Percentiles rank a stretch among this genome's conserved stretches.
phyloP scores from a whole-genome alignment of 1,139 yeast species.

The Arxiozyma slooffiae region DNA sequence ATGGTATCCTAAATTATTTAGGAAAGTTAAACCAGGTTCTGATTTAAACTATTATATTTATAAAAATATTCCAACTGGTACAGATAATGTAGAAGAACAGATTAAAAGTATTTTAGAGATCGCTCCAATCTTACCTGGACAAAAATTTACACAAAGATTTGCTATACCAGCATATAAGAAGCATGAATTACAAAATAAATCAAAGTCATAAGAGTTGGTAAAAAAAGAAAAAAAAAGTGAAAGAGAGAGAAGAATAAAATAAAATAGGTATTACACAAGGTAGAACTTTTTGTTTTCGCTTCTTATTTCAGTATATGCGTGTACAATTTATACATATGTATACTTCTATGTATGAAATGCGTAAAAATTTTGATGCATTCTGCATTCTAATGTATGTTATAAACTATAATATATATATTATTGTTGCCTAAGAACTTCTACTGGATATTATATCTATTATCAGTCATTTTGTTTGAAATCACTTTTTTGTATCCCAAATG shows the following conservation, averaged over 20 bases:
- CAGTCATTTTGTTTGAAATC: conserved; percentile 3
- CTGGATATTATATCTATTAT: too few relatives aligned
- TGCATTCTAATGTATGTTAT: not conserved
- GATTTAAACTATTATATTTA: conserved; percentile 56
- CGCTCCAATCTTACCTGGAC: conserved; percentile 75
- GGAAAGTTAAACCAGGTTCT: conserved; percentile 34
- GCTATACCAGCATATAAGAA: conserved; percentile 61
- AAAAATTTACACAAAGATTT: conserved; percentile 50
- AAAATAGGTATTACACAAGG: not conserved
- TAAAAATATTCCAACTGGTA: conserved; percentile 42
- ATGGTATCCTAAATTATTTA: conserved; percentile 73
- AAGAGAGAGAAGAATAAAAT: too few relatives aligned
- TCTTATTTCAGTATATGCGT: not conserved
- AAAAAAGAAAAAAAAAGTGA: not conserved
- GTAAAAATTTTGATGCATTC: not conserved
- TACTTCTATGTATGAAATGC: not conserved
- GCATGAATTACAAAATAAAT: conserved; percentile 25
- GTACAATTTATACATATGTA: not conserved
- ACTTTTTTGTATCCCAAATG: conserved; percentile 16
- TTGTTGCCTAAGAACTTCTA: not conserved
- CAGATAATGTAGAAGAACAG: conserved; percentile 40
- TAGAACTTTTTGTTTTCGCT: not conserved
- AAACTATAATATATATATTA: too few relatives aligned
- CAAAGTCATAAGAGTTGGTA: not conserved
- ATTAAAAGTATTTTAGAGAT: conserved; percentile 47